These are phyloP conservation scores for Fomitopsis serialis DNA, from an alignment of 768 basidiomycete genomes.

Conservation along the genomic window DNA sequence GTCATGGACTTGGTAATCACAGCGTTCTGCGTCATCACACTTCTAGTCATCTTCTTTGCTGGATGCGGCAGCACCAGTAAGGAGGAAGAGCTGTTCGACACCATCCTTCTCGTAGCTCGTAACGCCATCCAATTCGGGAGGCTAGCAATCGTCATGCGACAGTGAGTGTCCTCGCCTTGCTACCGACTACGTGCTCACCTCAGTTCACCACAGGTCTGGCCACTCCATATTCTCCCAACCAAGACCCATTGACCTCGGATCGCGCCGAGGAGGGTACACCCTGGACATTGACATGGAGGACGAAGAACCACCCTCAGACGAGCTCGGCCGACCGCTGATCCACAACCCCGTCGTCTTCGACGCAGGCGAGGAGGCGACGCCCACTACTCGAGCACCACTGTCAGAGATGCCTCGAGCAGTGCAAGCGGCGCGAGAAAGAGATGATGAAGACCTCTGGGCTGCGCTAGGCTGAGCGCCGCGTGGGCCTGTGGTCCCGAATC, in stretches of 20 bases:
- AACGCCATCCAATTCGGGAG: conserved; percentile 92
- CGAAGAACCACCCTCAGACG: conserved; percentile 49
- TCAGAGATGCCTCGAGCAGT: conserved; percentile 58
- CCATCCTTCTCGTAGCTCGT: conserved; percentile 83
- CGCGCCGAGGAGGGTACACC: conserved; percentile 58
- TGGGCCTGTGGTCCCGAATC: neutral
- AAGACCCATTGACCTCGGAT: conserved; percentile 78
- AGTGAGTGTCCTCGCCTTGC: conserved; percentile 47
- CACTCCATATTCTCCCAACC: conserved; percentile 86
- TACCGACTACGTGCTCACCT: neutral
- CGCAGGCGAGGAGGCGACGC: conserved; percentile 33
- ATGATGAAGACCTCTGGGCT: conserved; percentile 70
- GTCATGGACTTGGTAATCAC: conserved; percentile 86
- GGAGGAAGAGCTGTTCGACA: conserved; percentile 93
- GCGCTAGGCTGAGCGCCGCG: conserved; percentile 29
- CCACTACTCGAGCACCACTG: conserved; percentile 28
- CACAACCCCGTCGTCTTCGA: conserved; percentile 64
- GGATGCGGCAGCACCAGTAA: conserved; percentile 78
- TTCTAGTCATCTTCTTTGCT: conserved; percentile 85
- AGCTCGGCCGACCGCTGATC: conserved; percentile 54
- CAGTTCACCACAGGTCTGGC: conserved; percentile 54
- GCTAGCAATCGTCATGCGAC: conserved; percentile 88
- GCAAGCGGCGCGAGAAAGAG: conserved; percentile 49
- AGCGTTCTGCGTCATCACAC: conserved; percentile 81
- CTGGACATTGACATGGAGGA: conserved; percentile 73